Percentiles rank a stretch among this genome's conserved stretches.
phyloP scores from a whole-genome alignment of 805 yeast species.

The Wickerhamiella sergipiensis region DNA sequence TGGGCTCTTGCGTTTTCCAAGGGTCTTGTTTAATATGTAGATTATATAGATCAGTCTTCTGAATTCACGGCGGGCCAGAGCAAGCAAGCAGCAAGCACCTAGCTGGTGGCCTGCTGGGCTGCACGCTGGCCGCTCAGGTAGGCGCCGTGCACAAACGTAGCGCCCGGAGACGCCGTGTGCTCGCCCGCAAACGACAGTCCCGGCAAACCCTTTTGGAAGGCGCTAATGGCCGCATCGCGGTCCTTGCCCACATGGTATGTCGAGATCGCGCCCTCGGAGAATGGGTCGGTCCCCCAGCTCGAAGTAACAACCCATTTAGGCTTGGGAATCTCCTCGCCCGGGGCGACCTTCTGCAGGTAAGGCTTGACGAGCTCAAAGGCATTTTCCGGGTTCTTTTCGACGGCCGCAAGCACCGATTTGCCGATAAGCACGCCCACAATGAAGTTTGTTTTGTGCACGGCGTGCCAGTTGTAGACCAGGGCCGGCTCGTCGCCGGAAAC shows the following conservation, averaged over 20 bases:
- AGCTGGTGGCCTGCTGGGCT: slow-evolving; percentile 24
- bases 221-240: slow-evolving; percentile 48
- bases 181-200: slow-evolving; percentile 73
- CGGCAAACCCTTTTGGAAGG: slow-evolving; percentile 42
- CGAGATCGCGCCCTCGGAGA: slow-evolving; percentile 59
- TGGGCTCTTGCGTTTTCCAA: slow-evolving; percentile 63
- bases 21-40: slow-evolving; percentile 21
- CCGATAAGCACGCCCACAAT: slow-evolving; percentile 51
- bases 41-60: not conserved
- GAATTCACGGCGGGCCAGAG: too few relatives aligned
- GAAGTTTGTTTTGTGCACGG: slow-evolving; percentile 26
- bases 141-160: slow-evolving; percentile 86
- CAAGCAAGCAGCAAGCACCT: too few relatives aligned
- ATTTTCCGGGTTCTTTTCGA: slow-evolving; percentile 31
- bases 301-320: slow-evolving; percentile 34
- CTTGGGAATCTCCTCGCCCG: slow-evolving; percentile 15
- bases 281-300: slow-evolving; percentile 59
- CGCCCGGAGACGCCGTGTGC: slow-evolving; percentile 70
- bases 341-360: slow-evolving; percentile 17
- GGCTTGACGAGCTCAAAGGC: slow-evolving; percentile 18
- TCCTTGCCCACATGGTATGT: slow-evolving; percentile 57
- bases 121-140: slow-evolving; percentile 59
- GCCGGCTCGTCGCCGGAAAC: slow-evolving; percentile 41
- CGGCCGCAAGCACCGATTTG: slow-evolving; percentile 48
- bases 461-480: slow-evolving; percentile 44